These are phyloP conservation scores for Rhamnella rubrinervis DNA, from an alignment of 331 rosid species.

Conservation along the genomic window DNA sequence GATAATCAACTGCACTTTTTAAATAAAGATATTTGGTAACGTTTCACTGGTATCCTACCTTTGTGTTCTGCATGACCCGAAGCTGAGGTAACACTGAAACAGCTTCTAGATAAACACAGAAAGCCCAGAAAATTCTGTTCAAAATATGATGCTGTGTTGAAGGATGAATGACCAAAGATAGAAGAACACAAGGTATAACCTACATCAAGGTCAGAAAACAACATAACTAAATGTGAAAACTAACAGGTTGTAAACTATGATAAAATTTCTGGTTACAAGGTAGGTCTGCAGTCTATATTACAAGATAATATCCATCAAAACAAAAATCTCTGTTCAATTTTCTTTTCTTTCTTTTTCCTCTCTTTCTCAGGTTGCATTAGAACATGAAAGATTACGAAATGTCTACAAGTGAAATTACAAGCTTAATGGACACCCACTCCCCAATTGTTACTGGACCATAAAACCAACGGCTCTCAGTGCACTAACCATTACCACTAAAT, in stretches of 20 bases:
- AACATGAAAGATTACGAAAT: not conserved
- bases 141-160: conserved; percentile 49
- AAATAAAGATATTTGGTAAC: too few relatives aligned
- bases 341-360: not conserved
- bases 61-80: conserved; percentile 75
- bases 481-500: not conserved
- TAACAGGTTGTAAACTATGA: not conserved
- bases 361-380: not conserved
- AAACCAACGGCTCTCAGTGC: not conserved
- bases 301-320: not conserved
- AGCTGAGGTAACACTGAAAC: conserved; percentile 78
- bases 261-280: not conserved
- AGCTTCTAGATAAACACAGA: conserved; percentile 87
- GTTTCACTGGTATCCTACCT: conserved; percentile 33
- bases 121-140: conserved; percentile 69
- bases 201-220: conserved; percentile 30
- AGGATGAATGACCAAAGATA: conserved; percentile 60
- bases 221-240: not conserved
- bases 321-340: not conserved
- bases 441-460: too few relatives aligned
- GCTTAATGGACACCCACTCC: not conserved
- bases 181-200: conserved; percentile 58
- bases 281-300: not conserved
- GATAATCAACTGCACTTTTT: too few relatives aligned
- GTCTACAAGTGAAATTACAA: not conserved